These are phyloP conservation scores for Aspergillus arachidicola DNA, from an alignment of 2,329 filamentous ascomycete species.

Conservation along the genomic window DNA sequence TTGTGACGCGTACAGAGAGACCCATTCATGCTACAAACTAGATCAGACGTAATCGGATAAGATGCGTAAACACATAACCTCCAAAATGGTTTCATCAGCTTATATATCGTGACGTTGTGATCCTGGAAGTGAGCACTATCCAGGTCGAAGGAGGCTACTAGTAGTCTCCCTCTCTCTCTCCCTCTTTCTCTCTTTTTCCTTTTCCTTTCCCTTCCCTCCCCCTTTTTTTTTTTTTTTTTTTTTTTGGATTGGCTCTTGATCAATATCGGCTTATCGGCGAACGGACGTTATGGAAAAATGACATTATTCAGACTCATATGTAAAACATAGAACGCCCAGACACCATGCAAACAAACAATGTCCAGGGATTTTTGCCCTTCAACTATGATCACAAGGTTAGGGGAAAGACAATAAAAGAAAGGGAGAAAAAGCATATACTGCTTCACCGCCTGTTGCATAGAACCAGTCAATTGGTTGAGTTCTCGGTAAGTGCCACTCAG, in stretches of 20 bases:
- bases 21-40: neutral
- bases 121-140: neutral
- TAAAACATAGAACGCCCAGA: slow-evolving; percentile 1
- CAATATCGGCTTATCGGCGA: too few species aligned
- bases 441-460: neutral
- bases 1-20: neutral
- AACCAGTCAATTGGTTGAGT: neutral
- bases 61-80: neutral
- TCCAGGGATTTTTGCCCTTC: neutral
- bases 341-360: slow-evolving; percentile 7
- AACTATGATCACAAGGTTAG: neutral
- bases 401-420: neutral
- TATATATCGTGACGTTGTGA: neutral
- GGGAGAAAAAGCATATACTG: neutral
- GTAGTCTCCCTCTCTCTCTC: too few species aligned
- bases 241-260: too few species aligned
- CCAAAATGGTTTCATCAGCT: neutral
- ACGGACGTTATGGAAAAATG: neutral
- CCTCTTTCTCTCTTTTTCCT: too few species aligned
- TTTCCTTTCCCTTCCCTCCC: too few species aligned
- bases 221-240: too few species aligned
- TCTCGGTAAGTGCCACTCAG: neutral
- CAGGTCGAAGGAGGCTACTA: neutral
- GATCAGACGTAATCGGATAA: neutral
- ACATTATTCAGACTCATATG: neutral